Conservation (phyloP, 1,284 basidiomycete genomes). For the Papiliotrema terrestris region DNA sequence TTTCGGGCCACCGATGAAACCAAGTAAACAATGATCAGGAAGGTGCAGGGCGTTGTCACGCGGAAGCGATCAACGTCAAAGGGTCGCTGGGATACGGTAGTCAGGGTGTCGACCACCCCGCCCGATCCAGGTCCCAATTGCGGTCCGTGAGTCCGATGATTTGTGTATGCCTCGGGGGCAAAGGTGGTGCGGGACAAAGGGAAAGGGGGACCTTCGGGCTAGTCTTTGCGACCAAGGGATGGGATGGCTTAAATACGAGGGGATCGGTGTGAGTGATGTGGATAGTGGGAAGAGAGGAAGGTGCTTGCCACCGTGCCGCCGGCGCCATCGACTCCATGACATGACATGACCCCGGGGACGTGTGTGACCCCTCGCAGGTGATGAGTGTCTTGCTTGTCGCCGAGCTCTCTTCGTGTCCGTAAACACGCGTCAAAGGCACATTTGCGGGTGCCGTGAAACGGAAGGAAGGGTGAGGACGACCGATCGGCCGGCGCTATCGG, state of each 20-base stretch:
- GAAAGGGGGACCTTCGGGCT: neutral
- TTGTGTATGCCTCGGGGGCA: neutral
- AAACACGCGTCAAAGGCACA: too few relatives aligned
- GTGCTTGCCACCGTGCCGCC: neutral
- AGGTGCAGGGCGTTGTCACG: neutral
- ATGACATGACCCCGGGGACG: neutral
- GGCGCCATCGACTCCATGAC: neutral
- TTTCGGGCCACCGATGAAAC: neutral
- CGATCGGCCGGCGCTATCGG: too few relatives aligned
- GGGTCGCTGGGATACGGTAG: neutral
- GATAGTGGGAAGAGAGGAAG: neutral
- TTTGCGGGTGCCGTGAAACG: too few relatives aligned
- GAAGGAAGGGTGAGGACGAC: too few relatives aligned
- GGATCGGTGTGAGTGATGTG: neutral
- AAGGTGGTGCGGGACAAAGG: neutral
- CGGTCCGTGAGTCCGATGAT: neutral
- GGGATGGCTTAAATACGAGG: neutral
- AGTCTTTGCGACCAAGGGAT: neutral
- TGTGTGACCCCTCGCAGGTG: neutral
- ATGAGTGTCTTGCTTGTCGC: too few relatives aligned
- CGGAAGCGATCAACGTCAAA: neutral
- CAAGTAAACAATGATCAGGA: neutral
- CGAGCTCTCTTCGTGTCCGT: too few relatives aligned
- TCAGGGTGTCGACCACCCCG: neutral
- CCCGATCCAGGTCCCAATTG: neutral